A percentile compares a stretch with the other conserved stretches of the same genome.
phyloP scores from a whole-genome alignment of 768 basidiomycete genomes.

The Podaxis sp. region DNA sequence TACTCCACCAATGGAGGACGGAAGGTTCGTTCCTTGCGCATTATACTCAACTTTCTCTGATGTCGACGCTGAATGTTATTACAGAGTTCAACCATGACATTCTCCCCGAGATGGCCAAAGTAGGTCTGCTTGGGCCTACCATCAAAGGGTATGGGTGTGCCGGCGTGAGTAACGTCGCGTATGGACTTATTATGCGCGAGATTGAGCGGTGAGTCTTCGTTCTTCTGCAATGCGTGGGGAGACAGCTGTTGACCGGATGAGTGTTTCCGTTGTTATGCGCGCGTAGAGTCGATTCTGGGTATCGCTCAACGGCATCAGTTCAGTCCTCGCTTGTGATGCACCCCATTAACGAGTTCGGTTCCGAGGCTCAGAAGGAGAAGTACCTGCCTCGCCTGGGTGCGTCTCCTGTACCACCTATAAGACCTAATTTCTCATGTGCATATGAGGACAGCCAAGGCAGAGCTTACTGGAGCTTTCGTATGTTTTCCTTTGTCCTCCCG shows the following conservation, averaged over 20 bases:
- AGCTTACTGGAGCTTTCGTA: conserved; percentile 91
- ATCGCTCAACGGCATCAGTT: conserved; percentile 92
- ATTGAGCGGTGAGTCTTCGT: conserved; percentile 69
- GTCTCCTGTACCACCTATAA: conserved; percentile 12
- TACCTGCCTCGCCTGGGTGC: conserved; percentile 83
- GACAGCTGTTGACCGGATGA: conserved; percentile 1
- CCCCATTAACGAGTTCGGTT: conserved; percentile 86
- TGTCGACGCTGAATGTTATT: background rate
- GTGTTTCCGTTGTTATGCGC: background rate
- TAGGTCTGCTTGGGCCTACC: conserved; percentile 90
- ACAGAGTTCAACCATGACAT: conserved; percentile 76
- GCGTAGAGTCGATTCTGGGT: conserved; percentile 89
- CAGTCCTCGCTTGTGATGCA: conserved; percentile 98
- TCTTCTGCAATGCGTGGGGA: background rate
- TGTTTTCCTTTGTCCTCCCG: conserved; percentile 27
- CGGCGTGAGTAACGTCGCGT: conserved; percentile 87
- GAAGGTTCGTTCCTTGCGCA: conserved; percentile 55
- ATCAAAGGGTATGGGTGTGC: conserved; percentile 95
- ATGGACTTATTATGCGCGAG: conserved; percentile 91
- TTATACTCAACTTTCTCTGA: background rate
- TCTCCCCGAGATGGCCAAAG: conserved; percentile 87
- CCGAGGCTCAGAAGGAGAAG: conserved; percentile 86
- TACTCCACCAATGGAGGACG: conserved; percentile 85
- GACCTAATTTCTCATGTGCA: background rate
- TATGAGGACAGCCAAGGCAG: conserved; percentile 63